Conservation (phyloP, 306 rosid species). For the apple (Malus domestica) region ASM211411v1 NC_041795.1:12060001-12060500, state of each 20-base stretch:
- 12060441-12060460: not conserved
- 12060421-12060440: not conserved
- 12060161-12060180: not conserved
- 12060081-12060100: not conserved
- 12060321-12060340: too few species aligned
- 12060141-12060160: not conserved
- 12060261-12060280: not conserved
- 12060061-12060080: constrained; percentile 6
- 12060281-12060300: not conserved
- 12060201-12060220: not conserved
- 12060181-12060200: not conserved
- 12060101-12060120: not conserved
- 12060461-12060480: not conserved
- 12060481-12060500: not conserved
- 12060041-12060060: not conserved
- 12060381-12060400: constrained; percentile 17
- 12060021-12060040: not conserved
- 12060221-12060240: not conserved
- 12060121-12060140: not conserved
- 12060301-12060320: too few species aligned
- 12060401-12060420: constrained; percentile 20
- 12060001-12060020: not conserved
- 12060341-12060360: constrained; percentile 2
- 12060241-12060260: not conserved
- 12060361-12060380: constrained; percentile 3